Evolutionary conservation across 2,329 filamentous ascomycete species (phyloP).

Genomic region (Diaporthe caulivora): DNA sequence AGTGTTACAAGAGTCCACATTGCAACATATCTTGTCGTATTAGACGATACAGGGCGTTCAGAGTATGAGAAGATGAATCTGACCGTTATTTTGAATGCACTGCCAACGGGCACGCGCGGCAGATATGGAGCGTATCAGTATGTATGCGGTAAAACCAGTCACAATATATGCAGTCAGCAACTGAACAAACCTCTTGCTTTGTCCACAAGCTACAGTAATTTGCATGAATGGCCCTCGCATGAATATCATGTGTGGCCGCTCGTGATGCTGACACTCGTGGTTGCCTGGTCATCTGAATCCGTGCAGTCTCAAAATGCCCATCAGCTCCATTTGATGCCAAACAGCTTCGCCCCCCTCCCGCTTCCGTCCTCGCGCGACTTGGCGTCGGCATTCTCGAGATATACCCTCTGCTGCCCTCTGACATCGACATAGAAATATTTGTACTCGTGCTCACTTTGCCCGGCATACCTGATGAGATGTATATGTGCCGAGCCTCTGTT

Average conservation of each 20-base stretch:
- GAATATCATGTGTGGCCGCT: neutral
- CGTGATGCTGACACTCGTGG: neutral
- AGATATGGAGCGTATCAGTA: no score
- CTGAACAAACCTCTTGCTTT: neutral
- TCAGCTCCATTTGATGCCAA: conserved; percentile 72
- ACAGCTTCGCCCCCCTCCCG: conserved; percentile 64
- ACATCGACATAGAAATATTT: conserved; percentile 85
- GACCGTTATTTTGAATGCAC: neutral
- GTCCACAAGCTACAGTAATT: neutral
- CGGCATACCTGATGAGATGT: conserved; percentile 79
- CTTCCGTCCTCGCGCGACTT: conserved; percentile 47
- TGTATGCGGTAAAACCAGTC: no score
- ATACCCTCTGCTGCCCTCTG: conserved; percentile 75
- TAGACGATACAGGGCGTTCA: conserved; percentile 29
- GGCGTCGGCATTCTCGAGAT: conserved; percentile 72
- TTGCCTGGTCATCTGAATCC: neutral
- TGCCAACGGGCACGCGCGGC: neutral
- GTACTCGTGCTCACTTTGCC: conserved; percentile 79
- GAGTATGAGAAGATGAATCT: conserved; percentile 24
- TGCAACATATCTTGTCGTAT: conserved; percentile 24
- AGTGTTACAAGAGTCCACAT: neutral
- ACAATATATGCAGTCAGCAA: neutral
- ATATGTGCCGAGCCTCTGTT: conserved; percentile 80
- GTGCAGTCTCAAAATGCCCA: no score
- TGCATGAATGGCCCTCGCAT: no score